Conservation (phyloP, 208 protist genomes). For the Borovskyia barvae region DNA sequence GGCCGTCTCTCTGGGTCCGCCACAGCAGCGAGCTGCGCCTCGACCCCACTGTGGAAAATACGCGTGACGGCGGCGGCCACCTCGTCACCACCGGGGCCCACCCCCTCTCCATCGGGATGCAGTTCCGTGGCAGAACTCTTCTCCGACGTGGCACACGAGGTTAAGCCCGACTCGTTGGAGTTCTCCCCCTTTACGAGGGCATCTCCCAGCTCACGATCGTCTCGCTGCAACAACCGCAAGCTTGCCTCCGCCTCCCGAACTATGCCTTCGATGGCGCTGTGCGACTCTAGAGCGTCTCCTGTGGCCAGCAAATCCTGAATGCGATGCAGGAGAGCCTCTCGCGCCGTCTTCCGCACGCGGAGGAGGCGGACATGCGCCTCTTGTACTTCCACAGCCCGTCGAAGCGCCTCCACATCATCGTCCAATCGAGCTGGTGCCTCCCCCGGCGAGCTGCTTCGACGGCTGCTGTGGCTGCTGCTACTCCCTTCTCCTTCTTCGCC, state of each 20-base stretch:
- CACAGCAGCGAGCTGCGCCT: constrained; percentile 15
- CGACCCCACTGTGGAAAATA: constrained; percentile 13
- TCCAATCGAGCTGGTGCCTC: background rate
- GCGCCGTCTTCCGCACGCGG: constrained; percentile 17
- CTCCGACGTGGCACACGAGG: background rate
- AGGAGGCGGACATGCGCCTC: constrained; percentile 29
- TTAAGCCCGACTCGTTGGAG: background rate
- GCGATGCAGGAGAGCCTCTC: constrained; percentile 17
- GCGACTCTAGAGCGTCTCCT: constrained; percentile 6
- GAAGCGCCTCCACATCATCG: constrained; percentile 9
- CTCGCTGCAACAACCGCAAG: background rate
- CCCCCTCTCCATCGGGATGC: background rate
- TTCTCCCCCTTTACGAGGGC: background rate
- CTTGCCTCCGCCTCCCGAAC: constrained; percentile 18
- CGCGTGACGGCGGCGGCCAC: too few relatives aligned
- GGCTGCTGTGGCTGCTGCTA: background rate
- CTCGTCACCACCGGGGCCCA: too few relatives aligned
- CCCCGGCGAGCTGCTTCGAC: background rate
- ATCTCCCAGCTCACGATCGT: background rate
- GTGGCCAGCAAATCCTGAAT: constrained; percentile 14
- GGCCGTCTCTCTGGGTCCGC: constrained; percentile 1
- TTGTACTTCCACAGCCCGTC: constrained; percentile 22
- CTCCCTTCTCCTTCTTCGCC: background rate
- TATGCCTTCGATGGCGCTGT: background rate
- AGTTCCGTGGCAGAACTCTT: background rate